phyloP scores from a whole-genome alignment of 805 yeast genomes.

The Monosporozyma unispora region DNA sequence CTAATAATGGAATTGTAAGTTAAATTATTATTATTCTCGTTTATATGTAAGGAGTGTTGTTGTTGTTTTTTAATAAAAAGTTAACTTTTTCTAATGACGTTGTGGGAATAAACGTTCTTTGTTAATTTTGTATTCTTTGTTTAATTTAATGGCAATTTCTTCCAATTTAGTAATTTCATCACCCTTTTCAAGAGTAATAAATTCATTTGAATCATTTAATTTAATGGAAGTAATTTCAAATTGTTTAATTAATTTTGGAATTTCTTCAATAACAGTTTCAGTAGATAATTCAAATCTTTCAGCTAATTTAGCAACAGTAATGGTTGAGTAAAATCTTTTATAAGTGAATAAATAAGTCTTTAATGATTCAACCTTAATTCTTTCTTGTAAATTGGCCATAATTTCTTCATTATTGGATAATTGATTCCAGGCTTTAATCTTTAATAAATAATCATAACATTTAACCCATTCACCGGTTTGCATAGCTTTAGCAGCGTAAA shows the following conservation, averaged over 20 bases:
- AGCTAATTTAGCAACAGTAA: constrained; percentile 60
- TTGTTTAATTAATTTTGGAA: constrained; percentile 65
- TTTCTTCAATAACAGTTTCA: constrained; percentile 48
- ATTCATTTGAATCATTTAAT: constrained; percentile 54
- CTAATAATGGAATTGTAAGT: too few species aligned
- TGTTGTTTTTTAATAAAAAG: too few species aligned
- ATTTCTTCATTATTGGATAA: constrained; percentile 60
- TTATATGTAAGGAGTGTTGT: not conserved
- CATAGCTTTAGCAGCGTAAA: constrained; percentile 84
- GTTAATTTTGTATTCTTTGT: constrained; percentile 28
- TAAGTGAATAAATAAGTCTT: constrained; percentile 87
- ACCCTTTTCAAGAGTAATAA: constrained; percentile 62
- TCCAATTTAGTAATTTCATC: constrained; percentile 79
- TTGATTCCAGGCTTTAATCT: constrained; percentile 71
- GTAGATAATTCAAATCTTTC: constrained; percentile 55
- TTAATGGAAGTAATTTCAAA: constrained; percentile 62
- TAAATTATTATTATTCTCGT: not conserved
- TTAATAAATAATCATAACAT: constrained; percentile 54
- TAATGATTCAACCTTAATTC: constrained; percentile 82
- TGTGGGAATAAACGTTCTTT: constrained; percentile 24
- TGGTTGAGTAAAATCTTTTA: constrained; percentile 63
- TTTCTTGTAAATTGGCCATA: constrained; percentile 61
- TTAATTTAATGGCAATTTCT: constrained; percentile 74
- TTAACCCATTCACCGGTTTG: constrained; percentile 84
- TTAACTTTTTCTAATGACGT: not conserved